A percentile compares a stretch with the other conserved stretches of the same genome.
These are phyloP conservation scores for Aphanomyces astaci DNA, from an alignment of 352 stramenopile genomes.

Conservation along the genomic window DNA sequence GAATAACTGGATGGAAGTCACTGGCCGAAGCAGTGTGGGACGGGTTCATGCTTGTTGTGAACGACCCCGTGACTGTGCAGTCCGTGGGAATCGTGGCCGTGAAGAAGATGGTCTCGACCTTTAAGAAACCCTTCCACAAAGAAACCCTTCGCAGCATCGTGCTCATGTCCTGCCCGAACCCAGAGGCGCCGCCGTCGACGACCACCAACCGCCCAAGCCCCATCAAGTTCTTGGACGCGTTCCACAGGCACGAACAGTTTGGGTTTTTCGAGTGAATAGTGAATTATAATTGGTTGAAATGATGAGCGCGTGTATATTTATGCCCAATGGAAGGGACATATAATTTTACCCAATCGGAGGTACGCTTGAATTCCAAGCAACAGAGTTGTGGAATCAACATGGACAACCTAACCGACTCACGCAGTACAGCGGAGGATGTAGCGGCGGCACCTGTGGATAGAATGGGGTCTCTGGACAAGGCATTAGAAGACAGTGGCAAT, in stretches of 20 bases:
- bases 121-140: conserved; percentile 11
- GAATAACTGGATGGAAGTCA: background rate
- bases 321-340: background rate
- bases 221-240: conserved; percentile 17
- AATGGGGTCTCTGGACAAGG: background rate
- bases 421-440: background rate
- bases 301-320: background rate
- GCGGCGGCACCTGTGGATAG: background rate
- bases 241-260: conserved; percentile 15
- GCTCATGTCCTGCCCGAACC: conserved; percentile 17
- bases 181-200: conserved; percentile 1
- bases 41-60: conserved; percentile 18
- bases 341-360: background rate
- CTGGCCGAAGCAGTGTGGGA: conserved; percentile 19
- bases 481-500: background rate
- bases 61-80: conserved; percentile 9
- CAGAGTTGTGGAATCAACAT: background rate
- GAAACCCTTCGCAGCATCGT: conserved; percentile 14
- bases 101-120: conserved; percentile 20
- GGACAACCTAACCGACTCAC: background rate
- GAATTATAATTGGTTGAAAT: conserved; percentile 3
- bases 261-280: conserved; percentile 15
- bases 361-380: background rate
- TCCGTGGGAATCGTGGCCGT: background rate
- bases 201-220: conserved; percentile 12